Conservation (phyloP, 1,284 basidiomycete genomes). For the Cutaneotrichosporon sp. region DNA sequence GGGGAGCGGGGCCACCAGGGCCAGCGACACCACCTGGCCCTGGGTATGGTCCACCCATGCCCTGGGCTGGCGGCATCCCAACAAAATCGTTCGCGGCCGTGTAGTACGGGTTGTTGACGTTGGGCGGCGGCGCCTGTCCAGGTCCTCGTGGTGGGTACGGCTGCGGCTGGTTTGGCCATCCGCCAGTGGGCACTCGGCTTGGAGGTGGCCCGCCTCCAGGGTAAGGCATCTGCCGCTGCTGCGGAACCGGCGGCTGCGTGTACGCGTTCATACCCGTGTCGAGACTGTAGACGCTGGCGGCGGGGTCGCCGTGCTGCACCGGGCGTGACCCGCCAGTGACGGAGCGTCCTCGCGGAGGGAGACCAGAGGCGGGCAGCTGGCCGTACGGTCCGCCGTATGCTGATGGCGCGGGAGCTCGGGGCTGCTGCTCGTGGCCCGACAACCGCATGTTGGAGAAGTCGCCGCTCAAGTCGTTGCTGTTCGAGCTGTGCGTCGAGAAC, state of each 20-base stretch:
- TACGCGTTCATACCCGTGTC: constrained; percentile 52
- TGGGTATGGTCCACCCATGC: constrained; percentile 29
- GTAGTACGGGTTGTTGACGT: constrained; percentile 51
- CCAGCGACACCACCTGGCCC: background rate
- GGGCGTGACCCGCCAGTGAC: constrained; percentile 29
- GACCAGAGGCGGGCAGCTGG: background rate
- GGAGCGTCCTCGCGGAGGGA: constrained; percentile 18
- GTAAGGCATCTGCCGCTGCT: constrained; percentile 2
- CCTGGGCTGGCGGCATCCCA: constrained; percentile 58
- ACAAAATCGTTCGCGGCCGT: constrained; percentile 72
- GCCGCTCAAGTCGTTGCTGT: constrained; percentile 32
- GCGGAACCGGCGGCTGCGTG: constrained; percentile 6
- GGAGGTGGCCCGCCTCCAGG: constrained; percentile 8
- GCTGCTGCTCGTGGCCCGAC: constrained; percentile 18
- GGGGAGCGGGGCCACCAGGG: constrained; percentile 8
- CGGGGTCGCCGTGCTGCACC: constrained; percentile 26
- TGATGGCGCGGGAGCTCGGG: constrained; percentile 6
- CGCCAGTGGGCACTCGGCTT: constrained; percentile 2
- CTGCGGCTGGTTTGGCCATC: constrained; percentile 22
- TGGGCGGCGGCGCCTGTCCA: constrained; percentile 13
- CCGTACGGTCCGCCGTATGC: background rate
- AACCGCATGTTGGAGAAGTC: constrained; percentile 39
- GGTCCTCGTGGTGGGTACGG: constrained; percentile 35
- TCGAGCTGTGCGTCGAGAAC: background rate
- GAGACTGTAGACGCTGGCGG: constrained; percentile 51